These are phyloP conservation scores for Pseudogymnoascus sp. DNA, from an alignment of 2,329 filamentous ascomycete species.

Conservation along the genomic window DNA sequence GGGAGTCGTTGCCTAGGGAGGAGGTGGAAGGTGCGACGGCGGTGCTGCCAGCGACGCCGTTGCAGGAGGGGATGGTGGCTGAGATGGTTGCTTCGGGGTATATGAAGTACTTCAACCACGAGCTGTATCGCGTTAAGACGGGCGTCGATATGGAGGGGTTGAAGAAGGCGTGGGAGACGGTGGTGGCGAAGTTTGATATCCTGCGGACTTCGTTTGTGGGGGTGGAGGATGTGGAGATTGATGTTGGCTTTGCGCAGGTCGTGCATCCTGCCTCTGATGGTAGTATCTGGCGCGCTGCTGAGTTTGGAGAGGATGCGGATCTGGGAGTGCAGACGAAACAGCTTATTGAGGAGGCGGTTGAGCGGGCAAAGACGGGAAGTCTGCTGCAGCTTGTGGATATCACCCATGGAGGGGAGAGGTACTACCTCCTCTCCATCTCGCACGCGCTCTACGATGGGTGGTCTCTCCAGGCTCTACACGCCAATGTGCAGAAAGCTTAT, in stretches of 20 bases:
- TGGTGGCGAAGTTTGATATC: slow-evolving; percentile 58
- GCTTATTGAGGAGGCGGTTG: slow-evolving; percentile 34
- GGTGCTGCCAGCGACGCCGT: slow-evolving; percentile 67
- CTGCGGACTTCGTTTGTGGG: slow-evolving; percentile 67
- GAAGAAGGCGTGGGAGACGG: slow-evolving; percentile 51
- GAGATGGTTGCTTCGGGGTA: slow-evolving; percentile 74
- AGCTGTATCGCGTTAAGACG: slow-evolving; percentile 56
- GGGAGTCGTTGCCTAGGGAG: slow-evolving; percentile 14
- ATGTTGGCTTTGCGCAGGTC: slow-evolving; percentile 50
- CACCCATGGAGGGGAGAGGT: slow-evolving; percentile 28
- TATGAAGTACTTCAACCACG: slow-evolving; percentile 76
- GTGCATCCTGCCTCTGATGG: slow-evolving; percentile 32
- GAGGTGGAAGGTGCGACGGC: slow-evolving; percentile 39
- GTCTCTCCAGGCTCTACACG: slow-evolving; percentile 69
- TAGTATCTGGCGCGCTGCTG: slow-evolving; percentile 29
- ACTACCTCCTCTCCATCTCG: slow-evolving; percentile 62
- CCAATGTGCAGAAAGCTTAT: slow-evolving; percentile 63
- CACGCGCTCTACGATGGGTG: slow-evolving; percentile 89
- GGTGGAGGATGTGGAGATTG: slow-evolving; percentile 53
- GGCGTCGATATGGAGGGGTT: slow-evolving; percentile 51
- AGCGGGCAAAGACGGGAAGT: slow-evolving; percentile 30
- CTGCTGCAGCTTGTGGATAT: slow-evolving; percentile 46
- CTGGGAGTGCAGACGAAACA: slow-evolving; percentile 32
- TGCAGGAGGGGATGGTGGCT: slow-evolving; percentile 81
- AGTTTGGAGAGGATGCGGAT: slow-evolving; percentile 11